Base-by-base conservation (phyloP, 176 grass and related monocot species). In the Carex littledalei region DNA sequence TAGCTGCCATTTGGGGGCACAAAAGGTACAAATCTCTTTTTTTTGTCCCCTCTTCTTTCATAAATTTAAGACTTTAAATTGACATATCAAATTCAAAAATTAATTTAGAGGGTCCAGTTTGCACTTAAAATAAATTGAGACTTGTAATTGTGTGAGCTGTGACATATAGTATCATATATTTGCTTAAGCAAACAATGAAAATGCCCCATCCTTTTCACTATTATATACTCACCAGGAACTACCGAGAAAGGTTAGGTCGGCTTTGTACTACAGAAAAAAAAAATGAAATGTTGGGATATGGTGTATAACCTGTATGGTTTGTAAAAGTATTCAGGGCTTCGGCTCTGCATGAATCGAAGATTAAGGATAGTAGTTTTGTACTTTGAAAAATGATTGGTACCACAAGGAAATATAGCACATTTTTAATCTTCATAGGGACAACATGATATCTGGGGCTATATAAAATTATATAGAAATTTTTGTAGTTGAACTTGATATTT, bases 1-100 rank as follows among this genome's bases (percentile, higher is more conserved):
- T 99, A 79, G 88, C 91, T 61, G 93, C 91, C 49, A 70, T 95
- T 31, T 93, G 93, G 88, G 96, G 93, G 22, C 91, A 89, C 45
- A 89, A 94, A 54, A 95, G 90, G 96, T 99, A 63, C 70, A 76
- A 14, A 18, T 34, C 14, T 57, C 29, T 18, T 32, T 57, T 3
- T 56, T 34, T 78, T 16, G 43, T 9, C 15, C 49, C 50, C 14
- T 55, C 12, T 77, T 74, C n/a, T 50, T 50, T 24, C 3, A 6
- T 26, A 14, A 52, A 26, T 7, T 78, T 31, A 78, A 78, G 50
- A 77, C 13, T 54, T 31, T 16, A 26, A 78, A 74, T 74, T 75
- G 45, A 20, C 20, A 34, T 2, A 31, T 78, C 14, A 56, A 78
- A 78, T 15, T 78, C 24, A 57, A 78, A 76, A 57, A 3, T 31